Conservation (phyloP, 331 rosid genomes). For the Malus hybrid region DNA sequence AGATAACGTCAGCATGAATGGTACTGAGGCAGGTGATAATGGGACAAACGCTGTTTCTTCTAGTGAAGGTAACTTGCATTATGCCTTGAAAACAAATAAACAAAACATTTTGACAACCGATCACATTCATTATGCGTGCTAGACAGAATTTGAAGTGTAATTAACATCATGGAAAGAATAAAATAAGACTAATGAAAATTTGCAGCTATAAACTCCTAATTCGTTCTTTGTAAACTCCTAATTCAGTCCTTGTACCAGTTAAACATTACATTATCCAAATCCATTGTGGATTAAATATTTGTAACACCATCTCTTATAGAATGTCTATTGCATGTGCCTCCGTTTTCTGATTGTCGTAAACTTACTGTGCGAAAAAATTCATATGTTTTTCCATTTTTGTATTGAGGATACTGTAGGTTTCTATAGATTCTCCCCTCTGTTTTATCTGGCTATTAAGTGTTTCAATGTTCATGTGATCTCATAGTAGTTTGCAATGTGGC, state of each 20-base stretch:
- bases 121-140: background rate
- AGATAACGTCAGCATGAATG: constrained; percentile 46
- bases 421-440: too few relatives aligned
- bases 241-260: too few relatives aligned
- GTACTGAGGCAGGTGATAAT: constrained; percentile 56
- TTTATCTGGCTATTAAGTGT: too few relatives aligned
- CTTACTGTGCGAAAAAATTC: background rate
- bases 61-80: constrained; percentile 62
- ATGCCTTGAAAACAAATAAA: background rate
- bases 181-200: background rate
- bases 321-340: background rate
- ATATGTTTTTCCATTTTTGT: background rate
- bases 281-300: too few relatives aligned
- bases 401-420: background rate
- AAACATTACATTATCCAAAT: too few relatives aligned
- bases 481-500: too few relatives aligned
- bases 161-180: background rate
- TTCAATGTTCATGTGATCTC: too few relatives aligned
- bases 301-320: background rate
- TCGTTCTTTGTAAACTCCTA: too few relatives aligned
- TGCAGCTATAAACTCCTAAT: background rate
- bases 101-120: background rate
- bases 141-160: background rate
- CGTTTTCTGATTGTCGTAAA: background rate
- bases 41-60: constrained; percentile 38